These are phyloP conservation scores for Pleurotus tuber-regium DNA, from an alignment of 768 basidiomycete species.

Conservation along the genomic window DNA sequence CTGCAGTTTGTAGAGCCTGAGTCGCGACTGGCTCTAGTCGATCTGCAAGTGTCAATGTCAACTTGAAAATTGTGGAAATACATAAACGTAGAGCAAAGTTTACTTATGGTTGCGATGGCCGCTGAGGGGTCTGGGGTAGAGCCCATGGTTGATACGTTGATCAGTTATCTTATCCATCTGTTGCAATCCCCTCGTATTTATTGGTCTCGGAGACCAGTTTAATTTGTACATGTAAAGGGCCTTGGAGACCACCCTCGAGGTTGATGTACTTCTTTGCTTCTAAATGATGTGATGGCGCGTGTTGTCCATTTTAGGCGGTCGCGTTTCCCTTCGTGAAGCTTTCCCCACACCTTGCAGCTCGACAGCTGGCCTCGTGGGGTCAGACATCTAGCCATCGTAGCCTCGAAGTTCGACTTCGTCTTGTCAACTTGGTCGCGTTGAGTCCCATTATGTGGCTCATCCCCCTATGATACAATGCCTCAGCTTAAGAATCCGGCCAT, in stretches of 20 bases:
- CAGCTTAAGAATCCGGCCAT: no score
- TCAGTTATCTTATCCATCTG: no score
- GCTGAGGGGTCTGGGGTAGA: no score
- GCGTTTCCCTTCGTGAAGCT: background rate
- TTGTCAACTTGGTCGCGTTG: no score
- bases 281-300: background rate
- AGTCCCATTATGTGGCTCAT: no score
- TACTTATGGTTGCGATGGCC: constrained; percentile 1
- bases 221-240: background rate
- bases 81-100: background rate
- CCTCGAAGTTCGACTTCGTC: background rate
- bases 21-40: constrained; percentile 1
- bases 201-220: background rate
- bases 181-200: no score
- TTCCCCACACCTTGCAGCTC: background rate
- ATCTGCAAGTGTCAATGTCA: no score
- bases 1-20: background rate
- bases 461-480: no score
- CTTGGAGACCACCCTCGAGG: background rate
- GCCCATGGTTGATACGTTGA: no score
- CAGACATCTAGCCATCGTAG: background rate
- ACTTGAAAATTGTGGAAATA: no score
- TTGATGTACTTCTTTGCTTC: background rate
- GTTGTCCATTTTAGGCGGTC: background rate
- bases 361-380: background rate